Base-by-base conservation (phyloP, 768 basidiomycete genomes). In the Holtermannia corniformis region DNA sequence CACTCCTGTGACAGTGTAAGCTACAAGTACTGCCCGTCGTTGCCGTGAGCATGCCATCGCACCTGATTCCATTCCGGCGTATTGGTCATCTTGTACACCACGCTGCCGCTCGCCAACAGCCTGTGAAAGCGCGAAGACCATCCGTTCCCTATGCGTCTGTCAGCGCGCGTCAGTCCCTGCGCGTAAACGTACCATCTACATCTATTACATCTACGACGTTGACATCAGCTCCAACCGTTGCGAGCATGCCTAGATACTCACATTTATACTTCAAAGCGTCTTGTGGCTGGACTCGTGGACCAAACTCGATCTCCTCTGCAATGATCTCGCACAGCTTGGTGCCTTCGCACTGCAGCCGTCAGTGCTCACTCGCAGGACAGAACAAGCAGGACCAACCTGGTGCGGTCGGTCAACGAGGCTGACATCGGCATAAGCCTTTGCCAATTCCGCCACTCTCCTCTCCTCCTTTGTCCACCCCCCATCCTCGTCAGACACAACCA, bases 51-150 rank as follows among this genome's bases (percentile, higher is more conserved):
- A n/a, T n/a, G n/a, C n/a, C n/a, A n/a, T n/a, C n/a, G n/a, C n/a
- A n/a, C n/a, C 58, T 64, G 49, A 52, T 63, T 81, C 85, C 85
- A 86, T 71, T 85, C 85, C 0, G 83, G 83, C 62, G 82, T 84
- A 56, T 84, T 78, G 0, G 83, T 85, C 37, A 81, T 75, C 63
- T 85, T 85, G 73, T 85, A 80, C 4, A 85, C 73, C 14, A 83
- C 71, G 0, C 83, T 76, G 22, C 83, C 82, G 21, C 79, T 76
- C 1, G 80, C 79, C 3, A 85, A 76, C 1, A 85, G 72, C 3
- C 82, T 74, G 56, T 82, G 82, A 66, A 85, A 86, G 3, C 82
- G 76, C 16, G 79, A 76, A 2, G 81, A 82, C 82, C 83, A 84
- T 1, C 81, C 83, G 52, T 72, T 70, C 7, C 71, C n/a, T n/a